These are phyloP conservation scores for Schizosaccharomyces osmophilus DNA, from an alignment of 805 yeast genomes.

Conservation along the genomic window DNA sequence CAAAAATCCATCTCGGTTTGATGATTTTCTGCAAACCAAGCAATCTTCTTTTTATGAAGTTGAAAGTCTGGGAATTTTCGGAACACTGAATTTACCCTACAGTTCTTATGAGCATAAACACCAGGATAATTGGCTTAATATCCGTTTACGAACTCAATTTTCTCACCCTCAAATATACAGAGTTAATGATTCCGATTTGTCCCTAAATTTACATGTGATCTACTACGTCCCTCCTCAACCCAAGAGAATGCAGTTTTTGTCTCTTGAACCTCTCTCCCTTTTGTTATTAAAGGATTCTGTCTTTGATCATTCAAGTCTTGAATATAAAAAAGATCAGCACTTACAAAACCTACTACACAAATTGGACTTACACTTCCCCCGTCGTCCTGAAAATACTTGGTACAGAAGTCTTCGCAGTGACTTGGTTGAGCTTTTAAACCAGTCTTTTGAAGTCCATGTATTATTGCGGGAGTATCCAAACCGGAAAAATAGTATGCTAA, in stretches of 20 bases:
- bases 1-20: background rate
- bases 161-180: background rate
- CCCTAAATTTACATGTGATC: conserved; percentile 15
- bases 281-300: conserved; percentile 19
- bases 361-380: conserved; percentile 8
- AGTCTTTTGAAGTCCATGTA: conserved; percentile 14
- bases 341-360: conserved; percentile 7
- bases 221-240: conserved; percentile 52
- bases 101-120: background rate
- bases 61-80: conserved; percentile 5
- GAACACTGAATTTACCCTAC: conserved; percentile 4
- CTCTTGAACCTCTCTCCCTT: conserved; percentile 47
- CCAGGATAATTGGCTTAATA: background rate
- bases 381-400: conserved; percentile 5
- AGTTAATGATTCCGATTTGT: background rate
- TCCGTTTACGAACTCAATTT: background rate
- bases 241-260: conserved; percentile 47
- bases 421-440: conserved; percentile 16
- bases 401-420: conserved; percentile 5
- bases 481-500: conserved; percentile 2
- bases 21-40: background rate
- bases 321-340: conserved; percentile 9
- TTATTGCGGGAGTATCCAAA: conserved; percentile 8
- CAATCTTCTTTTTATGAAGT: background rate
- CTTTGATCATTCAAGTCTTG: conserved; percentile 9